Percentiles rank a stretch among this genome's conserved stretches.
Evolutionary conservation across 495 filamentous ascomycete genomes (phyloP).

Genomic region (Penicillium desertorum): DNA sequence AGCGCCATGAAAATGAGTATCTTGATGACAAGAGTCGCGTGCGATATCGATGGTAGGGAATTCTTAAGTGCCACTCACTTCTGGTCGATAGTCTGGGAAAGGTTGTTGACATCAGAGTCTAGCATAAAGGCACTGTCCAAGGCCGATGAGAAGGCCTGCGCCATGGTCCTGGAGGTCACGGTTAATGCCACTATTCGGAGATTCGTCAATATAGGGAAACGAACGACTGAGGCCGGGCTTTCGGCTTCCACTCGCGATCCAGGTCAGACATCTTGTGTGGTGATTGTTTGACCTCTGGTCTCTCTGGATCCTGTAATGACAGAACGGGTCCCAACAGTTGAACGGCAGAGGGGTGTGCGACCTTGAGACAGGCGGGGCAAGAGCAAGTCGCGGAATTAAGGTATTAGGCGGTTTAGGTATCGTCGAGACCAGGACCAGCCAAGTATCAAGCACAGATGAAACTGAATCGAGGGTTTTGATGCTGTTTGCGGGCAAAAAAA

Average conservation of each 20-base stretch:
- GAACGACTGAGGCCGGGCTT: constrained; percentile 77
- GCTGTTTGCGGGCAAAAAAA: not conserved
- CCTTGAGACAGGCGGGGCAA: constrained; percentile 22
- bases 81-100: constrained; percentile 75
- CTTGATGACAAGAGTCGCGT: not conserved
- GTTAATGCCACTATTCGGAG: constrained; percentile 25
- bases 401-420: constrained; percentile 14
- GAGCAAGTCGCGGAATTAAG: constrained; percentile 8
- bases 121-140: constrained; percentile 87
- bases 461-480: not conserved
- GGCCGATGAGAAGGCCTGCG: constrained; percentile 79
- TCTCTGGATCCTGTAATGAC: not conserved
- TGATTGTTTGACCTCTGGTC: constrained; percentile 7
- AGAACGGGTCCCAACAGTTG: not conserved
- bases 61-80: constrained; percentile 59
- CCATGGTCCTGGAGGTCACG: constrained; percentile 67
- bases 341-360: constrained; percentile 15
- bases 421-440: constrained; percentile 29
- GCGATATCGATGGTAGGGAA: not conserved
- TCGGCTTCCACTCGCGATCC: constrained; percentile 76
- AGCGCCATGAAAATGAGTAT: not conserved
- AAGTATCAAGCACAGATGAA: constrained; percentile 14
- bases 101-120: constrained; percentile 72
- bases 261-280: constrained; percentile 55
- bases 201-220: constrained; percentile 32